These are phyloP conservation scores for Parmelia sp. DNA, from an alignment of 495 filamentous ascomycete species.

Conservation along the genomic window DNA sequence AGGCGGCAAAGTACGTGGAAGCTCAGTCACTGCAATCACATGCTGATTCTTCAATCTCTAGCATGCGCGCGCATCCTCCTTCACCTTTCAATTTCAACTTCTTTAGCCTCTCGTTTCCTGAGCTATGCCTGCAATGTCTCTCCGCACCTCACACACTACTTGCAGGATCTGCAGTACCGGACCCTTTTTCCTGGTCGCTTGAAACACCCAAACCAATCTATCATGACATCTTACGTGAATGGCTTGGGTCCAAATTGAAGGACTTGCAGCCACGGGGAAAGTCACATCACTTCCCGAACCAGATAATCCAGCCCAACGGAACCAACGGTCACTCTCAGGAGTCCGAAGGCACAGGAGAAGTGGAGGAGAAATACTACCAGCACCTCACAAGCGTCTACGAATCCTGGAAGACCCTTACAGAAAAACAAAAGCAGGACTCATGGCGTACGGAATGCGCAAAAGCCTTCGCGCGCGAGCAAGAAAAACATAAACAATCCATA, in stretches of 20 bases:
- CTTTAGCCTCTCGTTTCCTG: conserved; percentile 71
- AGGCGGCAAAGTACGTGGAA: conserved; percentile 66
- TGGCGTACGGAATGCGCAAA: conserved; percentile 79
- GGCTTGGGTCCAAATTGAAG: conserved; percentile 58
- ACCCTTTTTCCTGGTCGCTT: conserved; percentile 66
- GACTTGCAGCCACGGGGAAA: conserved; percentile 45
- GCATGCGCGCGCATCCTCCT: conserved; percentile 36
- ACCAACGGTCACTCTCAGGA: conserved; percentile 38
- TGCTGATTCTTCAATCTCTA: conserved; percentile 17
- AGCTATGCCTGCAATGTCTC: conserved; percentile 72
- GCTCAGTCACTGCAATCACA: conserved; percentile 7
- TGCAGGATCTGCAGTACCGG: conserved; percentile 61
- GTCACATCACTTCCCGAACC: conserved; percentile 31
- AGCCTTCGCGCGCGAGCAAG: conserved; percentile 59
- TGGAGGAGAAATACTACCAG: conserved; percentile 40
- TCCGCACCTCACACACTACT: conserved; percentile 71
- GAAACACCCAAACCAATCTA: conserved; percentile 63
- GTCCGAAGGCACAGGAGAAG: conserved; percentile 51
- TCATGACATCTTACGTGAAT: conserved; percentile 58
- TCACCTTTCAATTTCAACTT: conserved; percentile 79
- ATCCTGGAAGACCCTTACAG: conserved; percentile 59
- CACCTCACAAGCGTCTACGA: conserved; percentile 66
- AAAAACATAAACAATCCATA: conserved; percentile 57
- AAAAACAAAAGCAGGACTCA: conserved; percentile 50
- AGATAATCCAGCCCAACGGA: conserved; percentile 17